phyloP scores from a whole-genome alignment of 2,329 filamentous ascomycete genomes.

The Fusarium mexicanum region DNA sequence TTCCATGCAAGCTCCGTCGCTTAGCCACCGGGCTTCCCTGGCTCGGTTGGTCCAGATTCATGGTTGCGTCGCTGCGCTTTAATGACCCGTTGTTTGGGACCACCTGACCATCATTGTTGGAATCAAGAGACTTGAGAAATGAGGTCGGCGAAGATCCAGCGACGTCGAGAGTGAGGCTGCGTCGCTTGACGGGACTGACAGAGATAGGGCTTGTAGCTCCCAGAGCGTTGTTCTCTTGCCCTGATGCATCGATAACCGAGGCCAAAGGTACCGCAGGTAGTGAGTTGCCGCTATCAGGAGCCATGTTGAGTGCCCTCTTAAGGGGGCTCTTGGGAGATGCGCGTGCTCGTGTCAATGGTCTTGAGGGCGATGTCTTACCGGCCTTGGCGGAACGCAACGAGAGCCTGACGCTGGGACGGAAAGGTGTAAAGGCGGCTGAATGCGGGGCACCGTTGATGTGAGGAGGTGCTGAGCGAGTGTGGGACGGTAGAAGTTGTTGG shows the following conservation, averaged over 20 bases:
- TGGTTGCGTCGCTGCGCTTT: constrained; percentile 89
- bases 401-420: constrained; percentile 73
- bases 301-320: constrained; percentile 78
- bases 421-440: constrained; percentile 68
- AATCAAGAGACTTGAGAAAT: constrained; percentile 62
- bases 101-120: constrained; percentile 48
- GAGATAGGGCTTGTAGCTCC: constrained; percentile 48
- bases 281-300: constrained; percentile 76
- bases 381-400: constrained; percentile 71
- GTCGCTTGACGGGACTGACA: constrained; percentile 57
- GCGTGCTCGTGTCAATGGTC: constrained; percentile 68
- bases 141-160: constrained; percentile 62
- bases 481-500: constrained; percentile 45
- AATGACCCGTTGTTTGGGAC: constrained; percentile 74
- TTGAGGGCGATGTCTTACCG: constrained; percentile 64
- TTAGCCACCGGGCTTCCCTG: constrained; percentile 90
- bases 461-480: constrained; percentile 50
- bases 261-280: constrained; percentile 54
- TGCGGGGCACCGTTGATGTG: constrained; percentile 46
- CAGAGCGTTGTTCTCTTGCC: constrained; percentile 55
- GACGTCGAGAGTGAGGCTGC: constrained; percentile 68
- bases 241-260: constrained; percentile 51
- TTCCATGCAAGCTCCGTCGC: constrained; percentile 85
- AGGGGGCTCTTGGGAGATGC: constrained; percentile 83
- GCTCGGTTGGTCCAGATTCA: constrained; percentile 83